phyloP scores from a whole-genome alignment of 257 asterid species.

The Nicotiana undulata region DNA sequence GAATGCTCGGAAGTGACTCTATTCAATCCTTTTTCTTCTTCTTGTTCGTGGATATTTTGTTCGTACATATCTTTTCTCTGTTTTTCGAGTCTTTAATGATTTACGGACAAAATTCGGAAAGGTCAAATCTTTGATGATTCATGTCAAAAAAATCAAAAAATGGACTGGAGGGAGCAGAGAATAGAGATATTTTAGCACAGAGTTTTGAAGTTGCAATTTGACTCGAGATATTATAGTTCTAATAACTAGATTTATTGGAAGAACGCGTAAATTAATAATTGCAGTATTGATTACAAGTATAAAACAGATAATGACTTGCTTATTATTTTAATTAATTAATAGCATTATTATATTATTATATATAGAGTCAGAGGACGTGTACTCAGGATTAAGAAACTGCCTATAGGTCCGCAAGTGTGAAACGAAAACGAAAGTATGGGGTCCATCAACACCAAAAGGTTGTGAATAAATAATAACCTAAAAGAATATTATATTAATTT shows the following conservation, averaged over 20 bases:
- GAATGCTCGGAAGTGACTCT: too few species aligned
- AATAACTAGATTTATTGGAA: too few species aligned
- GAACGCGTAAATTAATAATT: background rate
- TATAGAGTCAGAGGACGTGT: background rate
- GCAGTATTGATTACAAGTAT: background rate
- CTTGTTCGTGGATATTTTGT: too few species aligned
- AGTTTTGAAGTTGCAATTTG: background rate
- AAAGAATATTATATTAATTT: too few species aligned
- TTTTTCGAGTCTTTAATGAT: too few species aligned
- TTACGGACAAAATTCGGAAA: too few species aligned
- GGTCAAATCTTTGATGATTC: too few species aligned
- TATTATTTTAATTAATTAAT: background rate
- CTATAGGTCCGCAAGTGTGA: background rate
- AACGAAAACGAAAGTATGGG: background rate
- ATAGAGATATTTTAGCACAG: background rate
- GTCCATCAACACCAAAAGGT: background rate
- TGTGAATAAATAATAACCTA: too few species aligned
- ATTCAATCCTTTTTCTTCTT: too few species aligned
- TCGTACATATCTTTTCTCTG: too few species aligned
- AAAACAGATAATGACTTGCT: background rate
- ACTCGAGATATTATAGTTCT: too few species aligned
- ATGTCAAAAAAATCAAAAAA: too few species aligned
- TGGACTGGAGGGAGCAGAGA: background rate
- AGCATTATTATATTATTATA: background rate
- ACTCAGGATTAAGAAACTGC: background rate